These are phyloP conservation scores for Curvularia eragrostidis DNA, from an alignment of 2,329 filamentous ascomycete genomes.

Conservation along the genomic window DNA sequence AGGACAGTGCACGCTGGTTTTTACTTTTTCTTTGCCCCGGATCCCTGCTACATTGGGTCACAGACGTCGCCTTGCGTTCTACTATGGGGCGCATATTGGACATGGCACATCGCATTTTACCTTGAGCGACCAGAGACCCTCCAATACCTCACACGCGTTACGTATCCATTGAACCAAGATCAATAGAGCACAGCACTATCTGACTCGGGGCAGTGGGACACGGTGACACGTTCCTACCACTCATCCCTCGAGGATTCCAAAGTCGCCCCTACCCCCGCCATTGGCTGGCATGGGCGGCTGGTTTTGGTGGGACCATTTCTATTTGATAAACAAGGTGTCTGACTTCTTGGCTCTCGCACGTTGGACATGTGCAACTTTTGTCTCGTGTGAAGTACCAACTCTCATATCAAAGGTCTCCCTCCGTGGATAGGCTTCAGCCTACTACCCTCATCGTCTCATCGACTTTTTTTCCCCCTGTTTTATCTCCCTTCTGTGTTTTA, in stretches of 20 bases:
- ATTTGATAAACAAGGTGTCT: constrained; percentile 46
- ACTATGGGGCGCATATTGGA: constrained; percentile 32
- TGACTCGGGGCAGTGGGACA: constrained; percentile 40
- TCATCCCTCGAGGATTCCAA: constrained; percentile 32
- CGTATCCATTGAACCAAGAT: constrained; percentile 29
- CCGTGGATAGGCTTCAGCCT: constrained; percentile 21
- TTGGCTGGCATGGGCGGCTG: constrained; percentile 25
- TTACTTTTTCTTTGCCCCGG: constrained; percentile 37
- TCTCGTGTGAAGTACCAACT: constrained; percentile 40
- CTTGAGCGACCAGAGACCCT: constrained; percentile 31
- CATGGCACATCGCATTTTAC: constrained; percentile 24
- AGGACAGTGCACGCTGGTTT: constrained; percentile 43
- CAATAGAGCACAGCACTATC: constrained; percentile 34
- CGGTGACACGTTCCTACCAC: constrained; percentile 35
- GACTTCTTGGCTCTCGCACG: constrained; percentile 38
- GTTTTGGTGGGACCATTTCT: constrained; percentile 20
- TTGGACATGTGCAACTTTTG: constrained; percentile 42
- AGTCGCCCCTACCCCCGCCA: constrained; percentile 32
- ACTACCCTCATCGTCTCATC: constrained; percentile 25
- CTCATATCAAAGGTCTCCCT: constrained; percentile 38
- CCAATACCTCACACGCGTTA: constrained; percentile 34
- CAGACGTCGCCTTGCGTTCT: constrained; percentile 30
- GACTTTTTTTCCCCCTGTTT: constrained; percentile 14
- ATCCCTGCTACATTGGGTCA: constrained; percentile 28
- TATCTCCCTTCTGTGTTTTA: constrained; percentile 8